Evolutionary conservation across 768 basidiomycete genomes (phyloP), one percentile per base, ranked within the genome.

Genomic region (Clitopilus hobsonii): DNA sequence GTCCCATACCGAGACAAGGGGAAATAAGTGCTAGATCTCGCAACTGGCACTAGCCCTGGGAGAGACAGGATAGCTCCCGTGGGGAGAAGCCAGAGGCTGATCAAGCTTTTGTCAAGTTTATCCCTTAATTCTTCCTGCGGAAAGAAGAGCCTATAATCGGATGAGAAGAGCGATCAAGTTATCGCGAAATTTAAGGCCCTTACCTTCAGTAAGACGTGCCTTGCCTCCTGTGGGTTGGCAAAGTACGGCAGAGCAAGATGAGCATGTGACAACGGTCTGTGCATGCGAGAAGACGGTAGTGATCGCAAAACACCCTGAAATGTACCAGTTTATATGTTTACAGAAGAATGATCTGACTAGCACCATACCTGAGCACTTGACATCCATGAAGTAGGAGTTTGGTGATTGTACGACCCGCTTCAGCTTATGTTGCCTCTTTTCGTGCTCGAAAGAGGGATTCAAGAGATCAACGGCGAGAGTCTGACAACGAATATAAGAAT

Each of bases 311-410:
- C 94, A 96, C 60, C 93, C 93, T 91, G n/a, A 62, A n/a, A 23
- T 3, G 26, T 56, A 54, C 53, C 58, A 48, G 45, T n/a, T n/a
- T n/a, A n/a, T n/a, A n/a, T n/a, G n/a, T n/a, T n/a, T n/a, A n/a
- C n/a, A n/a, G n/a, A n/a, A n/a, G n/a, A n/a, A n/a, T n/a, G n/a
- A n/a, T n/a, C n/a, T n/a, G n/a, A n/a, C n/a, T n/a, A n/a, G n/a
- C n/a, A n/a, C n/a, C 86, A 56, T 58, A 93, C 92, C 94, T 65
- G 96, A 88, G 77, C 96, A 98, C 76, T 98, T 99, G 66, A 98
- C 95, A 67, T 99, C 97, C 97, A 99, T 98, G 79, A 98, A 98
- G 79, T 92, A 98, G 28, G 96, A 98, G 78, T 98, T 94, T 61
- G 97, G 97, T 52, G 88, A 88, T 76, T 98, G 97, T 64, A 99